phyloP scores from a whole-genome alignment of 2,329 filamentous ascomycete genomes.

The Nemania sp. region DNA sequence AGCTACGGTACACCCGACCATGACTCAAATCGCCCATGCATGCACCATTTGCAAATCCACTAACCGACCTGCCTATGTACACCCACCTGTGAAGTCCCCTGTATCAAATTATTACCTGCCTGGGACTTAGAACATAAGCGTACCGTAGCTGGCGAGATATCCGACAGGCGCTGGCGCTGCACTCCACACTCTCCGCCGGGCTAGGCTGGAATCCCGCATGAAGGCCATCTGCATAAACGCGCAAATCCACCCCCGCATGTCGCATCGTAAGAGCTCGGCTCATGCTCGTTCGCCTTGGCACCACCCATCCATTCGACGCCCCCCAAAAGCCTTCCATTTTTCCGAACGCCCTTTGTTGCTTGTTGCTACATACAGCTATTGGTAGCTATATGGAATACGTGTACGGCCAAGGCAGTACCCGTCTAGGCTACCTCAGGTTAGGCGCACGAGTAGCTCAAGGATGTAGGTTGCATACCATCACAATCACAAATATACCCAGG shows the following conservation, averaged over 20 bases:
- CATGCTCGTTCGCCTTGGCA: conserved; percentile 14
- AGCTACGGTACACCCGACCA: no score
- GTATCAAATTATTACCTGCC: no score
- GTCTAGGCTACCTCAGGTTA: no score
- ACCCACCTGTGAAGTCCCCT: no score
- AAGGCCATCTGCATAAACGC: conserved; percentile 17
- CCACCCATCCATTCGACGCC: conserved; percentile 10
- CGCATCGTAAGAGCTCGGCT: conserved; percentile 28
- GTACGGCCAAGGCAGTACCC: not conserved
- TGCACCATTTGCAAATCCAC: no score
- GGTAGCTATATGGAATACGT: not conserved
- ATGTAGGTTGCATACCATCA: no score
- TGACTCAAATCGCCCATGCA: no score
- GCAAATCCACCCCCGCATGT: conserved; percentile 15
- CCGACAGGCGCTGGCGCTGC: not conserved
- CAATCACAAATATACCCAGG: no score
- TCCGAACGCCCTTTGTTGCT: not conserved
- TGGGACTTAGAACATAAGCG: no score
- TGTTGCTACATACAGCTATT: not conserved
- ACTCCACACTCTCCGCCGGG: conserved; percentile 6
- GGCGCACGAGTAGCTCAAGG: no score
- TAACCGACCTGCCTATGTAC: no score
- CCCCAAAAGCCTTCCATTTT: conserved; percentile 6
- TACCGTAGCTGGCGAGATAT: not conserved
- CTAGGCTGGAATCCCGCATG: conserved; percentile 5